These are phyloP conservation scores for Lavandula angustifolia DNA, from an alignment of 257 asterid genomes.

Conservation along the genomic window DNA sequence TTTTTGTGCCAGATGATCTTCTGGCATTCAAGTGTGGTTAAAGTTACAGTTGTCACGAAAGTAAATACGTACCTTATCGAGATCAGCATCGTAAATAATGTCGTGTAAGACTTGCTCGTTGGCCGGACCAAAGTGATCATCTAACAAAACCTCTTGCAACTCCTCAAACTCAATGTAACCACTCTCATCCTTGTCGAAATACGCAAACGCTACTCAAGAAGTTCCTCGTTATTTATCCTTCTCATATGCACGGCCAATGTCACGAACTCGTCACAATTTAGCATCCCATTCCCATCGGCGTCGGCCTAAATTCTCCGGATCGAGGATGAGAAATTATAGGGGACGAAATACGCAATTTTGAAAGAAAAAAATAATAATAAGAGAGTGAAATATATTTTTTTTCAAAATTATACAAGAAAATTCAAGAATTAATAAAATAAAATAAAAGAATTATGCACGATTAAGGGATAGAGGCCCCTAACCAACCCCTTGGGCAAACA, in stretches of 20 bases:
- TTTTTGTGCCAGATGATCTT: too few species aligned
- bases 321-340: too few species aligned
- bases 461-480: too few species aligned
- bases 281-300: slow-evolving; percentile 66
- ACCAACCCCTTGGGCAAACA: too few species aligned
- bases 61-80: slow-evolving; percentile 54
- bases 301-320: slow-evolving; percentile 49
- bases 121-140: slow-evolving; percentile 50
- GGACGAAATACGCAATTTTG: too few species aligned
- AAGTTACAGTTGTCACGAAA: too few species aligned
- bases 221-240: slow-evolving; percentile 65
- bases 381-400: too few species aligned
- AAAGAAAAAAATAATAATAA: too few species aligned
- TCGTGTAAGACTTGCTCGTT: slow-evolving; percentile 65
- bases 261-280: slow-evolving; percentile 68
- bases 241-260: slow-evolving; percentile 72
- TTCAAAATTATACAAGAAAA: too few species aligned
- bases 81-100: slow-evolving; percentile 74
- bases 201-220: slow-evolving; percentile 56
- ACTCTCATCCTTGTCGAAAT: slow-evolving; percentile 65
- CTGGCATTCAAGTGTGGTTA: too few species aligned
- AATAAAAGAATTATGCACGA: too few species aligned
- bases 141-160: slow-evolving; percentile 54
- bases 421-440: too few species aligned
- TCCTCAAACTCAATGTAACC: slow-evolving; percentile 87